Percentiles rank a stretch among this genome's conserved stretches.
These are phyloP conservation scores for Scedosporium aurantiacum DNA, from an alignment of 2,329 filamentous ascomycete species.

Conservation along the genomic window DNA sequence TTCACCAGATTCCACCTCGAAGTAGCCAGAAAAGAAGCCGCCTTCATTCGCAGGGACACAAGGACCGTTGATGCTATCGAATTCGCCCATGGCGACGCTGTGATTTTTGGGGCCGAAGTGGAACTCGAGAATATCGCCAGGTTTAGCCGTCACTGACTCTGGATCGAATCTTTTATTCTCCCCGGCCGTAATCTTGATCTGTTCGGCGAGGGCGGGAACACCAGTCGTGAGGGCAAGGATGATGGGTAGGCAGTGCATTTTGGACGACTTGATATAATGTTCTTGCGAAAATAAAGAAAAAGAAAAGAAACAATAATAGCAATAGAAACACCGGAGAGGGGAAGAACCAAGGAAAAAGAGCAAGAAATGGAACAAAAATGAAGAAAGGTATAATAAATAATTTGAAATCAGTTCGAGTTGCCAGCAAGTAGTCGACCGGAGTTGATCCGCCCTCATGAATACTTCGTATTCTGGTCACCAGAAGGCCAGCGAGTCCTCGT, in stretches of 20 bases:
- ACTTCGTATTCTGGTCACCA: too few relatives aligned
- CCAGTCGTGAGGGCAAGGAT: conserved; percentile 6
- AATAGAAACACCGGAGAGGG: not conserved
- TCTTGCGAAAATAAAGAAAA: not conserved
- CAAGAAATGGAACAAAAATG: not conserved
- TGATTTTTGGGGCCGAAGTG: conserved; percentile 40
- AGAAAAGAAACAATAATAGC: not conserved
- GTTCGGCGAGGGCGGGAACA: conserved; percentile 13
- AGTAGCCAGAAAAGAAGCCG: conserved; percentile 5
- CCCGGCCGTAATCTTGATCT: conserved; percentile 29
- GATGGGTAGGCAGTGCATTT: conserved; percentile 1
- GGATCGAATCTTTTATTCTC: conserved; percentile 29
- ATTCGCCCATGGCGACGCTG: conserved; percentile 37
- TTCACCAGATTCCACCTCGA: not conserved
- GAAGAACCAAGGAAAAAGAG: not conserved
- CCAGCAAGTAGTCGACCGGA: too few relatives aligned
- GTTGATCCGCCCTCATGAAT: too few relatives aligned
- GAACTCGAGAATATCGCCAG: conserved; percentile 40
- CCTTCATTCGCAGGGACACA: conserved; percentile 18
- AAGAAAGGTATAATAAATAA: too few relatives aligned
- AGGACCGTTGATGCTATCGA: conserved; percentile 25
- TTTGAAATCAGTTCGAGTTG: too few relatives aligned
- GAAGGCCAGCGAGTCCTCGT: too few relatives aligned
- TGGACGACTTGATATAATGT: not conserved
- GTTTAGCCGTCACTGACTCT: conserved; percentile 27